Evolutionary conservation across 2,329 filamentous ascomycete genomes (phyloP), one percentile per base, ranked within the genome.

Genomic region (Volutella citrinella): DNA sequence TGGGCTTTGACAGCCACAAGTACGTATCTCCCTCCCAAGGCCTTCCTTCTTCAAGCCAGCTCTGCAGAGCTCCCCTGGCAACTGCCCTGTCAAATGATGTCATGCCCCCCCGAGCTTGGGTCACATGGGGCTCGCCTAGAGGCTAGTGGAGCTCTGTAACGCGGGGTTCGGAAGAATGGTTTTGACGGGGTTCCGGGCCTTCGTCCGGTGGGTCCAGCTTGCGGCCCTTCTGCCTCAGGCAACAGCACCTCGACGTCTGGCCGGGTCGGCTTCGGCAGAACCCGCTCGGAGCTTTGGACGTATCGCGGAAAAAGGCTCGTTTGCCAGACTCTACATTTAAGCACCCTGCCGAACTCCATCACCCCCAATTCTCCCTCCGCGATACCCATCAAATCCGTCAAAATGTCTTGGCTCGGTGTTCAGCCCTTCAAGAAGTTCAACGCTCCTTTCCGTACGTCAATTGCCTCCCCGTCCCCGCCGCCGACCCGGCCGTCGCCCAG

Each of bases 371-470:
- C 46, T 51, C 50, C 52, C 49, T 18, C 47, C 55, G 56, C 55
- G 57, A 56, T 54, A 52, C 49, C 49, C 56, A 55, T 51, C 60
- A 55, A 55, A 61, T 60, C 60, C 62, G 58, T 63, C 74, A 84
- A 70, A 57, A 87, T 88, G 84, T 79, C 78, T 71, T 79, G 83
- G 70, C 75, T 90, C 68, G 82, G 82, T 64, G 62, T 72, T 49
- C 56, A 61, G 54, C 74, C 75, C 43, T 60, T 79, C 59, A 90
- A 89, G 78, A 90, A 88, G 76, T 91, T 87, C 72, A 80, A 82
- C 57, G 75, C 79, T 61, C 84, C 84, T 55, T 69, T 90, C 65
- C 72, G 86, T 91, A 78, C 59, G 85, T 82, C 60, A 65, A 70
- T 67, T 55, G 43, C 46, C 34, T 30, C 39, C 27, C 27, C 43